phyloP scores from a whole-genome alignment of 495 filamentous ascomycete species.

The Tuber brumale region DNA sequence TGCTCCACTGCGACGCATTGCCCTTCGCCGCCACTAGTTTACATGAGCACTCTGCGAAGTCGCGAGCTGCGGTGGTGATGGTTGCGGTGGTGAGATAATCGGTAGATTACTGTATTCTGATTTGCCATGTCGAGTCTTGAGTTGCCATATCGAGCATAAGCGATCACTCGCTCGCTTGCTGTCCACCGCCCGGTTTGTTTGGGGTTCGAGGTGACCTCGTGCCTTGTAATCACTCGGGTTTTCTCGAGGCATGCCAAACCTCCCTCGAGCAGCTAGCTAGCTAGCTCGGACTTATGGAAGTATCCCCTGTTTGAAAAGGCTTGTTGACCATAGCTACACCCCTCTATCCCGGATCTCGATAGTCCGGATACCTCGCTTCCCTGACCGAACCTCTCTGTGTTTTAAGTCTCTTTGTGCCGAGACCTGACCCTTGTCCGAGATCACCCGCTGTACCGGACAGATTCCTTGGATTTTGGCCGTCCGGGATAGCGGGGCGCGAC shows the following conservation, averaged over 20 bases:
- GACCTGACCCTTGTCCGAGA: neutral
- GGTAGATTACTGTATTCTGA: neutral
- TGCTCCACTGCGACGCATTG: conserved; percentile 1
- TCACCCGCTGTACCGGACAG: neutral
- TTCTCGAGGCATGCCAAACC: neutral
- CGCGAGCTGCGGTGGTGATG: neutral
- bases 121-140: neutral
- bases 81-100: neutral
- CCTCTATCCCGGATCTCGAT: neutral
- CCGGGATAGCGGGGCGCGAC: too few relatives aligned
- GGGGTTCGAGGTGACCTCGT: neutral
- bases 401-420: neutral
- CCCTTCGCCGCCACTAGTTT: neutral
- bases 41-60: neutral
- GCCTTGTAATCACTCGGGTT: neutral
- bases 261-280: neutral
- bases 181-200: neutral
- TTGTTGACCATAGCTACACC: neutral
- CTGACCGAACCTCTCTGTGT: neutral
- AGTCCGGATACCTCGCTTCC: neutral
- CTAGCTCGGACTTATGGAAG: neutral
- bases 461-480: neutral
- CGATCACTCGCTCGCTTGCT: neutral
- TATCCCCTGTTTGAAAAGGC: neutral
- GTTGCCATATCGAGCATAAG: neutral